These are phyloP conservation scores for Pholiota adiposa DNA, from an alignment of 1,284 basidiomycete genomes.

Conservation along the genomic window DNA sequence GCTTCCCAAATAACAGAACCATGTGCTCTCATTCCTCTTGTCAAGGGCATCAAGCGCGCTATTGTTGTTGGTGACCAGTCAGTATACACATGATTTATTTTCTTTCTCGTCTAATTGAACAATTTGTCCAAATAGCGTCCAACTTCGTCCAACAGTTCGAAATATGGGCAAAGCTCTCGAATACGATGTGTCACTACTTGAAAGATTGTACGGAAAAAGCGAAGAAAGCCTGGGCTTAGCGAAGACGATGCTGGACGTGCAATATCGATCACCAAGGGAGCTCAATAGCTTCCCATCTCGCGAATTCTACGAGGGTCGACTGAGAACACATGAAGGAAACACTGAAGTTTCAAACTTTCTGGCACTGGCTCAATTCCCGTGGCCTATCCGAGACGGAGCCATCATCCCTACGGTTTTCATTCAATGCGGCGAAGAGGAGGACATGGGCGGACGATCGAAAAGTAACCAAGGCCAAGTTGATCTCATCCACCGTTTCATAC, in stretches of 20 bases:
- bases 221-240: conserved; percentile 38
- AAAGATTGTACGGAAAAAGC: conserved; percentile 55
- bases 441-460: conserved; percentile 62
- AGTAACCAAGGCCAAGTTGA: conserved; percentile 61
- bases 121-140: conserved; percentile 48
- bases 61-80: conserved; percentile 73
- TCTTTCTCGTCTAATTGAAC: background rate
- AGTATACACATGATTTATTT: conserved; percentile 27
- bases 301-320: conserved; percentile 53
- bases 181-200: conserved; percentile 63
- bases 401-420: conserved; percentile 59
- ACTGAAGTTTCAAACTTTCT: conserved; percentile 45
- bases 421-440: conserved; percentile 60
- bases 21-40: conserved; percentile 62
- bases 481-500: conserved; percentile 47
- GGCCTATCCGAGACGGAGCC: conserved; percentile 44
- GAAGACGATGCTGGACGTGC: conserved; percentile 68
- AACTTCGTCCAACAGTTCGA: conserved; percentile 64
- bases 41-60: conserved; percentile 60
- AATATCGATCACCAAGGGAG: conserved; percentile 43
- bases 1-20: conserved; percentile 71
- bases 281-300: conserved; percentile 63
- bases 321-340: conserved; percentile 51
- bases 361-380: conserved; percentile 51
- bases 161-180: conserved; percentile 58